phyloP scores from a whole-genome alignment of 441 rosid genomes.

The Flueggea neowawraea region DNA sequence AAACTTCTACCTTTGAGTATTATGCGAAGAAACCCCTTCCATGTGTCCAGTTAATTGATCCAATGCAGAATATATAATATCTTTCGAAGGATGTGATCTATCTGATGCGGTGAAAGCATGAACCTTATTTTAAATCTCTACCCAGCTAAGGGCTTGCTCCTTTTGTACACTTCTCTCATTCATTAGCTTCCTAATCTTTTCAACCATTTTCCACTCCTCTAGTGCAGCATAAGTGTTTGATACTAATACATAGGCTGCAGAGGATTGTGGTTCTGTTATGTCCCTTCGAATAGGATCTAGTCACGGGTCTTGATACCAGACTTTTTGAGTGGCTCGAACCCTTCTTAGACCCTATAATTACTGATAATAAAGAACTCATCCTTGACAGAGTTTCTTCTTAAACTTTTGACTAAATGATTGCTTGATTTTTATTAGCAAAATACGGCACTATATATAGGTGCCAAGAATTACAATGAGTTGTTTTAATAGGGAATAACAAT shows the following conservation, averaged over 20 bases:
- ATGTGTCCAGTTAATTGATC: slow-evolving; percentile 37
- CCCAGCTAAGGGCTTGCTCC: slow-evolving; percentile 67
- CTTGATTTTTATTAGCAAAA: too few relatives aligned
- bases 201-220: slow-evolving; percentile 58
- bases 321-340: too few relatives aligned
- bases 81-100: slow-evolving; percentile 40
- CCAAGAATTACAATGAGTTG: too few relatives aligned
- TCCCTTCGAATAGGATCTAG: too few relatives aligned
- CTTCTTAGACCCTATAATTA: too few relatives aligned
- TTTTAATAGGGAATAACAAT: too few relatives aligned
- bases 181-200: slow-evolving; percentile 59
- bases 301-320: too few relatives aligned
- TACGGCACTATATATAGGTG: too few relatives aligned
- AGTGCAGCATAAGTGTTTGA: slow-evolving; percentile 63
- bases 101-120: slow-evolving; percentile 49
- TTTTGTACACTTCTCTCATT: slow-evolving; percentile 53
- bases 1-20: slow-evolving; percentile 16
- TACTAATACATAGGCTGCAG: slow-evolving; percentile 62
- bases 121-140: slow-evolving; percentile 51
- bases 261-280: slow-evolving; percentile 56
- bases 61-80: slow-evolving; percentile 36
- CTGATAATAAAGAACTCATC: too few relatives aligned
- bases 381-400: too few relatives aligned
- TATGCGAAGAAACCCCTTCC: slow-evolving; percentile 27
- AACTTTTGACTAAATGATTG: too few relatives aligned